Percentiles rank a stretch among this genome's conserved stretches.
phyloP scores from a whole-genome alignment of 345 rosid genomes.

The Triadica sebifera region DNA sequence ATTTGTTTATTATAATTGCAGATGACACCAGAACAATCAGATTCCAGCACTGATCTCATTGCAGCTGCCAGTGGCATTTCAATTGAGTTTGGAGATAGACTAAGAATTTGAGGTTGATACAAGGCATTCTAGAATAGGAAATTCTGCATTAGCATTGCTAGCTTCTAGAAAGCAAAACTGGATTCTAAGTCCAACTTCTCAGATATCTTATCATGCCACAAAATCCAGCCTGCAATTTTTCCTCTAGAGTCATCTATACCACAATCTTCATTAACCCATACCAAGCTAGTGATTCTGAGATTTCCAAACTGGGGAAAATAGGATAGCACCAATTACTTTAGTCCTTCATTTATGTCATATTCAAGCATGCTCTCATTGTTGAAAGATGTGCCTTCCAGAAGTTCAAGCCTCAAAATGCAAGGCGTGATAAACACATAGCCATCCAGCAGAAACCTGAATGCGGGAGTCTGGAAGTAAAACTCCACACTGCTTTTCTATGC shows the following conservation, averaged over 20 bases:
- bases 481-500: background rate
- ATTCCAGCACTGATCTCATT: background rate
- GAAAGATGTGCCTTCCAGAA: background rate
- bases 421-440: background rate
- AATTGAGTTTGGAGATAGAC: background rate
- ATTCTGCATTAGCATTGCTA: background rate
- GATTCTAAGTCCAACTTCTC: background rate
- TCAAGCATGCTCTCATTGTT: too few relatives aligned
- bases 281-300: background rate
- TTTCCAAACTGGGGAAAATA: background rate
- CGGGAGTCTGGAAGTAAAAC: background rate
- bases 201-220: background rate
- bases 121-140: background rate
- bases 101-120: background rate
- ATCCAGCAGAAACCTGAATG: background rate
- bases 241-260: background rate
- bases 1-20: too few relatives aligned
- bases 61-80: background rate
- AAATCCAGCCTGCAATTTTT: background rate
- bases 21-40: background rate
- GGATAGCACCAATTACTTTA: background rate
- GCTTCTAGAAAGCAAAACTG: background rate
- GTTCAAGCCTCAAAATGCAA: background rate
- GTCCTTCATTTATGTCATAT: background rate
- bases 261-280: background rate